Evolutionary conservation across 2,329 filamentous ascomycete genomes (phyloP).

Genomic region (Stagonosporopsis tanaceti): DNA sequence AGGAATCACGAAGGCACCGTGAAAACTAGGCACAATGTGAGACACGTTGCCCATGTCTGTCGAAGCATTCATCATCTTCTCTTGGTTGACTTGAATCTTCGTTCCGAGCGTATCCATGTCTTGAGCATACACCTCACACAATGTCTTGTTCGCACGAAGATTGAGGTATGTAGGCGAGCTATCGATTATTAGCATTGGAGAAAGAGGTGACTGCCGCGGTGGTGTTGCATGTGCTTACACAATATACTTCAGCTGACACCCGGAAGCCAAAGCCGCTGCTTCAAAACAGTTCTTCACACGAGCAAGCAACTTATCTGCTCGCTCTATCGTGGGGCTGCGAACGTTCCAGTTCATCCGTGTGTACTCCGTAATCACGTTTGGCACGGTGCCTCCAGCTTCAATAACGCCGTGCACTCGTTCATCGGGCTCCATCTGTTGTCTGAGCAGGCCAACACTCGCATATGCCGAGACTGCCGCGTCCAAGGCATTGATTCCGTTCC

Average conservation of each 20-base stretch:
- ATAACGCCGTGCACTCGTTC: constrained; percentile 28
- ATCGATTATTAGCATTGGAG: background rate
- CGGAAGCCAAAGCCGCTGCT: constrained; percentile 25
- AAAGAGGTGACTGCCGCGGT: background rate
- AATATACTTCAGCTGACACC: constrained; percentile 45
- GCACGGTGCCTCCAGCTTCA: constrained; percentile 19
- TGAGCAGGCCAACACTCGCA: constrained; percentile 39
- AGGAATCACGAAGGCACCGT: constrained; percentile 58
- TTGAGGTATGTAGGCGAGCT: constrained; percentile 55
- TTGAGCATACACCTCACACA: constrained; percentile 55
- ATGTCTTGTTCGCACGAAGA: constrained; percentile 55
- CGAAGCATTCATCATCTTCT: constrained; percentile 48
- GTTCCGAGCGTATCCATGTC: constrained; percentile 55
- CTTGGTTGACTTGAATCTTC: constrained; percentile 49
- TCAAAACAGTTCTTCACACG: constrained; percentile 49
- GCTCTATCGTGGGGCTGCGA: constrained; percentile 45
- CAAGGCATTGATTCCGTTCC: constrained; percentile 52
- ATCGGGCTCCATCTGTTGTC: constrained; percentile 26
- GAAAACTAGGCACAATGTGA: constrained; percentile 46
- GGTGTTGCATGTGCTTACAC: constrained; percentile 31
- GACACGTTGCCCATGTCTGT: constrained; percentile 30
- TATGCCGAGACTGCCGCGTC: constrained; percentile 51
- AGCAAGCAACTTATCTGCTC: constrained; percentile 24
- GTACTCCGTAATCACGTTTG: constrained; percentile 41
- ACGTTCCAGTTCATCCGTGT: constrained; percentile 54